Percentiles rank a stretch among this genome's conserved stretches.
These are phyloP conservation scores for Pythium phragmiticola DNA, from an alignment of 352 stramenopile genomes.

Conservation along the genomic window DNA sequence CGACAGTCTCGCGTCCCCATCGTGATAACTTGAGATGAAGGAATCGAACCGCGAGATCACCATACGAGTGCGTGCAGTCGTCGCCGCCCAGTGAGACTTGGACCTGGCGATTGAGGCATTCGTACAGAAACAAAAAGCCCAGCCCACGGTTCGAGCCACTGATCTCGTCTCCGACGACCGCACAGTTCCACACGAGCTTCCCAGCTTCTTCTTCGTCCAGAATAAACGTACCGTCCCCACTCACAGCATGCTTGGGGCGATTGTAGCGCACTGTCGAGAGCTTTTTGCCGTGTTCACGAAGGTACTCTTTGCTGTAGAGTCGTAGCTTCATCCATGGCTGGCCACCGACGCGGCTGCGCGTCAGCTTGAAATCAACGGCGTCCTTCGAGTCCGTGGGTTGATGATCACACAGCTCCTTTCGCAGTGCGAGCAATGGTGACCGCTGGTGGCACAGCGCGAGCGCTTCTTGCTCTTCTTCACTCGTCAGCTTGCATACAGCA, in stretches of 20 bases:
- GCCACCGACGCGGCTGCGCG: constrained; percentile 68
- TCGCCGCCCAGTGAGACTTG: constrained; percentile 61
- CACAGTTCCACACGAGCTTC: constrained; percentile 84
- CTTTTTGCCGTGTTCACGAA: constrained; percentile 75
- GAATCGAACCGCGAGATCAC: constrained; percentile 71
- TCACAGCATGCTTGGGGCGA: constrained; percentile 57
- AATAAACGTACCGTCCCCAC: constrained; percentile 59
- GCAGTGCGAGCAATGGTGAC: constrained; percentile 60
- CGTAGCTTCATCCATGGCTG: constrained; percentile 86
- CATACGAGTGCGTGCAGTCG: constrained; percentile 77
- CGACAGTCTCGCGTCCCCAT: constrained; percentile 81
- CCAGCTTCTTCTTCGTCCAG: constrained; percentile 76
- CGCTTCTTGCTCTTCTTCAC: constrained; percentile 94
- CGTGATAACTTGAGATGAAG: constrained; percentile 82
- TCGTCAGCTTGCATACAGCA: constrained; percentile 90
- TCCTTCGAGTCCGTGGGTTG: constrained; percentile 6
- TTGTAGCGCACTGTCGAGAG: constrained; percentile 84
- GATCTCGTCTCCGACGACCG: constrained; percentile 78
- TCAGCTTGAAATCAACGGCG: constrained; percentile 59
- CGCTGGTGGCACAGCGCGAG: constrained; percentile 71
- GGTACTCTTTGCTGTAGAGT: constrained; percentile 72
- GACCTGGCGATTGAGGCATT: constrained; percentile 75
- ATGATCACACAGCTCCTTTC: constrained; percentile 72
- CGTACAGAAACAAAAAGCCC: constrained; percentile 82
- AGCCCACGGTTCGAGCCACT: constrained; percentile 77